These are phyloP conservation scores for Exophiala sideris DNA, from an alignment of 2,329 filamentous ascomycete genomes.

Conservation along the genomic window DNA sequence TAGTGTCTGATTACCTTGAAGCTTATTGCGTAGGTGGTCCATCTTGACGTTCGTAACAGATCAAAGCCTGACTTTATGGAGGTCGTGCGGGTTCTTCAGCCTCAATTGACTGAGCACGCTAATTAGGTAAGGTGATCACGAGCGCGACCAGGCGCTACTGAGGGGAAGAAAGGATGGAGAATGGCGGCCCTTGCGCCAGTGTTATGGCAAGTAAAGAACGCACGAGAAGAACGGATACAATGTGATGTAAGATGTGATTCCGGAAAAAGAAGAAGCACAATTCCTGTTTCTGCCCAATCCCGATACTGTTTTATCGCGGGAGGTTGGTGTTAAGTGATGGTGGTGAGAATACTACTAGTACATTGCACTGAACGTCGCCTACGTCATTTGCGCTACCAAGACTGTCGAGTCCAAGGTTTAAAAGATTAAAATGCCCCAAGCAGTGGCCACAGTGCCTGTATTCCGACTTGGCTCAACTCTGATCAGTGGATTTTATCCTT, in stretches of 20 bases:
- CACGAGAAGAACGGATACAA: not conserved
- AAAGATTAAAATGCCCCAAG: too few species aligned
- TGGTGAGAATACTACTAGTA: too few species aligned
- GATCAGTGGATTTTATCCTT: too few species aligned
- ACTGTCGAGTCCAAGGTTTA: too few species aligned
- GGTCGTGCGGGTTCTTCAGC: not conserved
- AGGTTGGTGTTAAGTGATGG: too few species aligned
- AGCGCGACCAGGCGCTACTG: constrained; percentile 1
- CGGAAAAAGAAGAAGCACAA: not conserved
- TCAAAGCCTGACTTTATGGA: not conserved
- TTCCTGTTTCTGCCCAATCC: too few species aligned
- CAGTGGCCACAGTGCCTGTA: too few species aligned
- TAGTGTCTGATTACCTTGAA: constrained; percentile 23
- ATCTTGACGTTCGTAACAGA: constrained; percentile 12
- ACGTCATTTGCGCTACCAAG: too few species aligned
- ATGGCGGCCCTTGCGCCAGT: not conserved
- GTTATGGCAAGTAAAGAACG: not conserved
- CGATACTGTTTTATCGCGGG: too few species aligned
- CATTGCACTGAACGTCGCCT: too few species aligned
- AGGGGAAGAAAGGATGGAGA: not conserved
- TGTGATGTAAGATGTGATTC: not conserved
- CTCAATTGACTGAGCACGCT: not conserved
- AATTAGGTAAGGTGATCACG: not conserved
- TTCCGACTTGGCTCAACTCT: too few species aligned
- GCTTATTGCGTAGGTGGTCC: constrained; percentile 26